phyloP scores from a whole-genome alignment of 73 alveolate species.

The Tetrahymena borealis region DNA sequence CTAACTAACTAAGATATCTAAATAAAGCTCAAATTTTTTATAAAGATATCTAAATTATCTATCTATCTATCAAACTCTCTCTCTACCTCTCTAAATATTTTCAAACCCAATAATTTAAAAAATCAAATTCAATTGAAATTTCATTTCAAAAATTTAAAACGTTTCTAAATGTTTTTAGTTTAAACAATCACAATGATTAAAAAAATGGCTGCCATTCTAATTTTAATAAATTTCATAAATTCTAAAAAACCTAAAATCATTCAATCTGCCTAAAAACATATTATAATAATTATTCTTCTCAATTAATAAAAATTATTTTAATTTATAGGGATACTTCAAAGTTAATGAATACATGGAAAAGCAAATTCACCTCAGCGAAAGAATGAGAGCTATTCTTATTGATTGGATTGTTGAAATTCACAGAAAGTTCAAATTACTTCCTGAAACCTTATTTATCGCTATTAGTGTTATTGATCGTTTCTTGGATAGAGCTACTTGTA shows the following conservation, averaged over 20 bases:
- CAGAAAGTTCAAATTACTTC: conserved; percentile 50
- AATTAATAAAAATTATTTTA: background rate
- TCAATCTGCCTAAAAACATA: too few relatives aligned
- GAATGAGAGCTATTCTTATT: conserved; percentile 75
- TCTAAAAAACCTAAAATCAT: background rate
- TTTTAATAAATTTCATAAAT: background rate
- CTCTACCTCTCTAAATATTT: background rate
- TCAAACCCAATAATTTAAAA: background rate
- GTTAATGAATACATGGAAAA: conserved; percentile 3
- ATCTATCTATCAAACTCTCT: too few relatives aligned
- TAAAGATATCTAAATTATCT: too few relatives aligned
- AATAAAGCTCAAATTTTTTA: too few relatives aligned
- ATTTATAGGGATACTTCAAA: background rate
- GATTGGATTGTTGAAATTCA: conserved; percentile 81
- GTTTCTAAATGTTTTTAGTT: background rate
- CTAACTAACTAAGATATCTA: too few relatives aligned
- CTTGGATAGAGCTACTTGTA: conserved; percentile 26
- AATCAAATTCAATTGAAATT: background rate
- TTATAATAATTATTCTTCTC: too few relatives aligned
- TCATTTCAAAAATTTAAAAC: too few relatives aligned
- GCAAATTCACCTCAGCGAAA: conserved; percentile 55
- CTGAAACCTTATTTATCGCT: conserved; percentile 64
- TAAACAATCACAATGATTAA: background rate
- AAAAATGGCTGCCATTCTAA: background rate
- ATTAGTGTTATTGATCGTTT: conserved; percentile 61